Conservation (phyloP, 164 flowering plant species). For the Nelumbo lutea region DNA sequence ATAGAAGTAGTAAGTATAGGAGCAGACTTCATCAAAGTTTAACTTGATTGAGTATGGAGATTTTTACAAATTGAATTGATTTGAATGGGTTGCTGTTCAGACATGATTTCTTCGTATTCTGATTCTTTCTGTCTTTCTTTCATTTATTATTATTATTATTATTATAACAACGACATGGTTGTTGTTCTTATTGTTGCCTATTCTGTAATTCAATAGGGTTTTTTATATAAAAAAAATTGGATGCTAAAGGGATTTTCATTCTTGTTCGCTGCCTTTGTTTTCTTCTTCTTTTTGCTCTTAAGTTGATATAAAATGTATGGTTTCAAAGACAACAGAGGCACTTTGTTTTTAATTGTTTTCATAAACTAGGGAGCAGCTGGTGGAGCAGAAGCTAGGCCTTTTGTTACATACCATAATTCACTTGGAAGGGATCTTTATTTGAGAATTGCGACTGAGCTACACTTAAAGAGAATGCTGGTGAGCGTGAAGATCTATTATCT, state of each 20-base stretch:
- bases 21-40: neutral
- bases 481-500: slow-evolving; percentile 21
- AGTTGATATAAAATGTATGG: neutral
- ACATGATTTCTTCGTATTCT: too few relatives aligned
- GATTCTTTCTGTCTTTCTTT: too few relatives aligned
- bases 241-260: too few relatives aligned
- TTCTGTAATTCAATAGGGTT: too few relatives aligned
- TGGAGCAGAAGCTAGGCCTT: slow-evolving; percentile 98
- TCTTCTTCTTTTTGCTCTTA: too few relatives aligned
- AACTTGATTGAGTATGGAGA: neutral
- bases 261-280: too few relatives aligned
- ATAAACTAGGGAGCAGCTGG: slow-evolving; percentile 92
- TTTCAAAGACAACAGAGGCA: neutral
- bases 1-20: neutral
- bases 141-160: too few relatives aligned
- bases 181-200: too few relatives aligned
- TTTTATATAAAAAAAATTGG: too few relatives aligned
- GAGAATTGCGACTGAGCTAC: slow-evolving; percentile 96
- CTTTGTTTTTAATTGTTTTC: slow-evolving; percentile 22
- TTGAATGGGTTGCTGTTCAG: neutral
- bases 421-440: slow-evolving; percentile 87
- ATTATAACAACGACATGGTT: too few relatives aligned
- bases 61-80: neutral
- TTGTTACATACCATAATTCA: slow-evolving; percentile 88
- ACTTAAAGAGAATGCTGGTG: slow-evolving; percentile 94